phyloP scores from a whole-genome alignment of 257 asterid species.

The Eucommia ulmoides region DNA sequence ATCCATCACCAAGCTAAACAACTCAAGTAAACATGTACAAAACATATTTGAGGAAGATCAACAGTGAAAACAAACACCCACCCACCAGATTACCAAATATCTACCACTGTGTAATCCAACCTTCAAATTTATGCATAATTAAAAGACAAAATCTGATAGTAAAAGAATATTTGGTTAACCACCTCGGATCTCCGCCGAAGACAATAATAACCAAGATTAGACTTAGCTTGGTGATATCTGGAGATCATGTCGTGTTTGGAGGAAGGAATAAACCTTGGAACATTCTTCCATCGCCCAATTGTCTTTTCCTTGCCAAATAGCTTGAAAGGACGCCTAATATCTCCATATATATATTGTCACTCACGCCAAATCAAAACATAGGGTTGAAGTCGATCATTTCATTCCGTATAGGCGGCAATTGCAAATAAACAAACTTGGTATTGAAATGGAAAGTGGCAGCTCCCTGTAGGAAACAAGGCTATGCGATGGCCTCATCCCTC shows the following conservation, averaged over 20 bases:
- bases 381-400: background rate
- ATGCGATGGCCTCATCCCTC: conserved; percentile 29
- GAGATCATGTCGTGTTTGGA: background rate
- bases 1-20: too few species aligned
- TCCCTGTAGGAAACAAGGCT: conserved; percentile 33
- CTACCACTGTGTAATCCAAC: too few species aligned
- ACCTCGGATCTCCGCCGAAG: background rate
- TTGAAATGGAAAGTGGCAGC: too few species aligned
- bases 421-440: too few species aligned
- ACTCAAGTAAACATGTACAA: too few species aligned
- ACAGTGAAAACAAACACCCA: too few species aligned
- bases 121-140: too few species aligned
- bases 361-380: background rate
- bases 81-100: too few species aligned
- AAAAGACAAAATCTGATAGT: too few species aligned
- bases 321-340: background rate
- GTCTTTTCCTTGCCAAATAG: background rate
- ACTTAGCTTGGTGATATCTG: background rate
- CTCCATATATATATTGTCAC: background rate
- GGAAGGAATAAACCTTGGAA: background rate
- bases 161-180: too few species aligned
- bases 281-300: background rate
- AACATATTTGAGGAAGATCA: too few species aligned
- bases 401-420: background rate
- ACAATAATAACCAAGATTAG: background rate